Percentiles rank a stretch among this genome's conserved stretches.
Evolutionary conservation across 2,329 filamentous ascomycete genomes (phyloP).

Genomic region (Fusarium nisikadoi): DNA sequence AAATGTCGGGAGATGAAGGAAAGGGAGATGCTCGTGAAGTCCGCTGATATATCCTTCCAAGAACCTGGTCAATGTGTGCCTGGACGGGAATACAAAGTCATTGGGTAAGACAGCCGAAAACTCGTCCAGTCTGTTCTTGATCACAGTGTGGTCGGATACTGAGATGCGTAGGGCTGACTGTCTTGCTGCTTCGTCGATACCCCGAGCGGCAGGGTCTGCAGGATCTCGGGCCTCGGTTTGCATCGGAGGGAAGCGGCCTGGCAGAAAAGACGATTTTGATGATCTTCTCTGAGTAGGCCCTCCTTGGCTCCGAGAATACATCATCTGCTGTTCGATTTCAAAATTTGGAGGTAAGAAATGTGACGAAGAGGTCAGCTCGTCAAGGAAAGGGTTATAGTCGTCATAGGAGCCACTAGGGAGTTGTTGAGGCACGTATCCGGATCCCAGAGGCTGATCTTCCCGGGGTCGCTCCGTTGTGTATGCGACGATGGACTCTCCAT

Average conservation of each 20-base stretch:
- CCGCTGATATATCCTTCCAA: conserved; percentile 76
- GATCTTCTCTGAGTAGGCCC: conserved; percentile 53
- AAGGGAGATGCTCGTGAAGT: conserved; percentile 67
- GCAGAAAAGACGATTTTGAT: conserved; percentile 62
- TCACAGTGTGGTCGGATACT: conserved; percentile 63
- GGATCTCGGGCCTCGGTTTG: conserved; percentile 63
- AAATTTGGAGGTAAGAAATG: conserved; percentile 67
- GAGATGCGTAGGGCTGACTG: conserved; percentile 61
- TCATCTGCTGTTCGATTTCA: conserved; percentile 63
- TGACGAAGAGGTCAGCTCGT: conserved; percentile 65
- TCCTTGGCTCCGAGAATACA: conserved; percentile 60
- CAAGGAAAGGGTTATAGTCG: conserved; percentile 69
- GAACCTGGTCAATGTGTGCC: conserved; percentile 75
- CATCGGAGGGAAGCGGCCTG: conserved; percentile 65
- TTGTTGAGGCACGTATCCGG: conserved; percentile 49
- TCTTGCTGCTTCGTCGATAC: conserved; percentile 47
- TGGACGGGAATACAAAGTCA: conserved; percentile 75
- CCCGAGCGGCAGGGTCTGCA: conserved; percentile 38
- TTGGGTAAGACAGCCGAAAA: conserved; percentile 69
- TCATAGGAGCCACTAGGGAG: conserved; percentile 56
- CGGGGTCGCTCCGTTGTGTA: conserved; percentile 60
- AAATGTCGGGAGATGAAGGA: conserved; percentile 76
- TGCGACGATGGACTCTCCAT: conserved; percentile 57
- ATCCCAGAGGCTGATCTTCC: conserved; percentile 57
- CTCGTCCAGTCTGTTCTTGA: conserved; percentile 69